These are phyloP conservation scores for Solanum tarapatanum DNA, from an alignment of 257 asterid species.

Conservation along the genomic window DNA sequence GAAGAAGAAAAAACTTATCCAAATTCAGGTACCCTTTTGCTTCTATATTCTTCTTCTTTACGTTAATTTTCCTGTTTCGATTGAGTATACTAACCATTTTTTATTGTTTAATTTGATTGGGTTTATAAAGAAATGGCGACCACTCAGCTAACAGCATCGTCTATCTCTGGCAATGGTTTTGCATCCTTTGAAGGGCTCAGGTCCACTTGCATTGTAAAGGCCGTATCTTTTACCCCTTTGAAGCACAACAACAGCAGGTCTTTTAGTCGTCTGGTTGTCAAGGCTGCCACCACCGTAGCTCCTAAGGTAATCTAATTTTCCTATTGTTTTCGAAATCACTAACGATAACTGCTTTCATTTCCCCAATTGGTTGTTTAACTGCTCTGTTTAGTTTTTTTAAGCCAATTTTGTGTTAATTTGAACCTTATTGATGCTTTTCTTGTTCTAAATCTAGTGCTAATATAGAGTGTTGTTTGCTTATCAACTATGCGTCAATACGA, in stretches of 20 bases:
- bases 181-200: constrained; percentile 72
- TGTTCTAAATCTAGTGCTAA: neutral
- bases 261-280: constrained; percentile 60
- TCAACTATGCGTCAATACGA: neutral
- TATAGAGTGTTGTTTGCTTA: neutral
- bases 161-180: constrained; percentile 62
- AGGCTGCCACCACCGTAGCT: constrained; percentile 77
- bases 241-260: constrained; percentile 36
- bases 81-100: neutral
- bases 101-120: neutral
- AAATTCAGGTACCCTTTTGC: neutral
- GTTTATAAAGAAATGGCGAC: constrained; percentile 57
- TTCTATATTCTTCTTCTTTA: neutral
- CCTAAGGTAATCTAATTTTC: constrained; percentile 52
- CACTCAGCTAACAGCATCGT: constrained; percentile 61
- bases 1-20: neutral
- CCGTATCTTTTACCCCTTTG: constrained; percentile 36
- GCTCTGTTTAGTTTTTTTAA: neutral
- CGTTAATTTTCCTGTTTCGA: neutral
- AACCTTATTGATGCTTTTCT: neutral
- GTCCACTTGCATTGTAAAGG: constrained; percentile 31
- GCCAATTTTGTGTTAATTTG: neutral
- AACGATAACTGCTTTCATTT: neutral
- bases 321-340: neutral
- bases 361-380: neutral